Conservation (phyloP, 176 grass and related monocot genomes). For the Poa pratensis region DNA sequence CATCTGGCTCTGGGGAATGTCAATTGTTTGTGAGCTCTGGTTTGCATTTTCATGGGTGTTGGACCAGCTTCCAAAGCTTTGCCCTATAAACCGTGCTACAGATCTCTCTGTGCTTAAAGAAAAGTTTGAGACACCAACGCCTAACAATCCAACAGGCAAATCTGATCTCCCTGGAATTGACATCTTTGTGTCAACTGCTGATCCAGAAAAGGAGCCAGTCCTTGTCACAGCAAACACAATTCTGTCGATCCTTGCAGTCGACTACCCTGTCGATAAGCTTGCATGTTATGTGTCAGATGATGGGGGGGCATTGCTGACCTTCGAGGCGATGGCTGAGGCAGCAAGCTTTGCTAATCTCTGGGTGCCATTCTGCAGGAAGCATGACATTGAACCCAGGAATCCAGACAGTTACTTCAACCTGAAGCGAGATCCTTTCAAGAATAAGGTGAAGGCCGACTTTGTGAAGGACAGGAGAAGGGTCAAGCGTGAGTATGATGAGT, state of each 20-base stretch:
- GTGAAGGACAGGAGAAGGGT: conserved; percentile 91
- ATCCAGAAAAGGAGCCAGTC: conserved; percentile 93
- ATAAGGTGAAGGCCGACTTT: conserved; percentile 90
- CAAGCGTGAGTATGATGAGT: conserved; percentile 96
- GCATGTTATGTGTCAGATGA: conserved; percentile 94
- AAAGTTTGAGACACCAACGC: conserved; percentile 78
- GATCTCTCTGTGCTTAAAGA: conserved; percentile 91
- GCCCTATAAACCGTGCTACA: conserved; percentile 80
- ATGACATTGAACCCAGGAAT: conserved; percentile 91
- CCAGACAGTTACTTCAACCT: conserved; percentile 94
- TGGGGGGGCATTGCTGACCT: conserved; percentile 92
- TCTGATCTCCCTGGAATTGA: conserved; percentile 92
- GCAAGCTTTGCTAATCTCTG: conserved; percentile 89
- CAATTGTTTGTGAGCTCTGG: conserved; percentile 92
- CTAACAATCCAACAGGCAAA: conserved; percentile 81
- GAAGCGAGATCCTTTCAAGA: conserved; percentile 90
- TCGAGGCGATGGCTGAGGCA: conserved; percentile 97
- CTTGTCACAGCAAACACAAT: conserved; percentile 98
- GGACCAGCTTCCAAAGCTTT: conserved; percentile 96
- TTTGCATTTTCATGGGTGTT: conserved; percentile 98
- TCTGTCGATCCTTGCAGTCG: conserved; percentile 86
- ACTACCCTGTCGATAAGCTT: conserved; percentile 96
- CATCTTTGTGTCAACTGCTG: conserved; percentile 89
- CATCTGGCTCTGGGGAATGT: conserved; percentile 95
- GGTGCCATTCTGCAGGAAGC: conserved; percentile 98